A percentile compares a stretch with the other conserved stretches of the same genome.
Conservation (phyloP, 306 rosid species). For the Erythrophleum fordii region DNA sequence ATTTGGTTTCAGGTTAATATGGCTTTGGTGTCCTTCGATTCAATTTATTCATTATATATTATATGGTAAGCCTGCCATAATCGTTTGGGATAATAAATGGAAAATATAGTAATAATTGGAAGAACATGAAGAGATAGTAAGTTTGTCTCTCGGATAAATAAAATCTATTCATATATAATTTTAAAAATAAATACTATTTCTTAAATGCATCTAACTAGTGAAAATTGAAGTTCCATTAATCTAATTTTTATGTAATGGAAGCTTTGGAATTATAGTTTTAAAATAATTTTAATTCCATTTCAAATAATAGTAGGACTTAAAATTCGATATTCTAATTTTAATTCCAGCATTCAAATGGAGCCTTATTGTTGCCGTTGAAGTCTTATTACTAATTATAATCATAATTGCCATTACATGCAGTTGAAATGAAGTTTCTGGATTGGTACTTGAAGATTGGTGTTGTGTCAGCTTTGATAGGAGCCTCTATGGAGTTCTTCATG, state of each 20-base stretch:
- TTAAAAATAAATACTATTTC: too few species aligned
- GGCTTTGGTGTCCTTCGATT: background rate
- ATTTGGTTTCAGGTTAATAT: background rate
- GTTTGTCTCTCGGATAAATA: background rate
- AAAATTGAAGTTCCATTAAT: slow-evolving; percentile 4
- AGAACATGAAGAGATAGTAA: background rate
- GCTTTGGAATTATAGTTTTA: background rate
- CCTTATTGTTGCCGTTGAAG: background rate
- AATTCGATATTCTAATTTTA: background rate
- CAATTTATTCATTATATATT: background rate
- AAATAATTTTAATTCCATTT: background rate
- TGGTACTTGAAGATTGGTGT: slow-evolving; percentile 88
- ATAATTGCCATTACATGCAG: slow-evolving; percentile 24
- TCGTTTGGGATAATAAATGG: background rate
- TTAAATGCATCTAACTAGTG: background rate
- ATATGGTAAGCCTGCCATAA: background rate
- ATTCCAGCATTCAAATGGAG: background rate
- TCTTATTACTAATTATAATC: background rate
- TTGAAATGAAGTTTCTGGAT: slow-evolving; percentile 71
- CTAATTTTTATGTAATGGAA: background rate
- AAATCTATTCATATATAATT: background rate
- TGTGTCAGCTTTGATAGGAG: slow-evolving; percentile 79
- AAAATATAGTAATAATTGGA: background rate
- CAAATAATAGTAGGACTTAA: background rate
- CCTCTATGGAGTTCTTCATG: slow-evolving; percentile 93